A percentile compares a stretch with the other conserved stretches of the same genome.
These are phyloP conservation scores for Phytopythium mirpurense DNA, from an alignment of 352 stramenopile genomes.

Conservation along the genomic window DNA sequence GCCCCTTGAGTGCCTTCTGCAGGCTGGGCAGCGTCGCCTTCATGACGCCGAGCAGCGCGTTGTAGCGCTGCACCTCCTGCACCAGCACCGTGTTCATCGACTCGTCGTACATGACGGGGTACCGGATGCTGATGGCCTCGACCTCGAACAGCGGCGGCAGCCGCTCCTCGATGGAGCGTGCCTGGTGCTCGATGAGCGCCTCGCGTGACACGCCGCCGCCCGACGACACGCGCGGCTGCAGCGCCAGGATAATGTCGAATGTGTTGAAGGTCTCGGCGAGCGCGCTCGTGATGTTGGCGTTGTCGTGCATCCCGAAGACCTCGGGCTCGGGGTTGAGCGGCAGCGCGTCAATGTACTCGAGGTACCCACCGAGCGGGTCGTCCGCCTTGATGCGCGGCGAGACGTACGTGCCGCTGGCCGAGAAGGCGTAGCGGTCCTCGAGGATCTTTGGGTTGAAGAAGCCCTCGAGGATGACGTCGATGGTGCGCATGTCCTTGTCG, in stretches of 20 bases:
- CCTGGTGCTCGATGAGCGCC: conserved; percentile 83
- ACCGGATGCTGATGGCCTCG: conserved; percentile 78
- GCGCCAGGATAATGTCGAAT: conserved; percentile 84
- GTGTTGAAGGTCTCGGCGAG: conserved; percentile 88
- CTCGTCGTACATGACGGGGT: conserved; percentile 87
- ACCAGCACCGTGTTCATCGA: conserved; percentile 92
- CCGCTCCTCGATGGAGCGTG: conserved; percentile 76
- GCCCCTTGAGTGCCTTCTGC: conserved; percentile 81
- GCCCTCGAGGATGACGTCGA: conserved; percentile 75
- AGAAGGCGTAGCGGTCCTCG: conserved; percentile 55
- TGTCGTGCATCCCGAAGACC: conserved; percentile 94
- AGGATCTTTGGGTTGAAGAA: conserved; percentile 81
- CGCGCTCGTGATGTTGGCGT: conserved; percentile 92
- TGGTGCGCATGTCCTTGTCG: conserved; percentile 88
- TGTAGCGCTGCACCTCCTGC: conserved; percentile 91
- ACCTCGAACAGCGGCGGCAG: conserved; percentile 79
- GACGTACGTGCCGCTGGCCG: conserved; percentile 58
- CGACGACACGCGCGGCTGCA: conserved; percentile 77
- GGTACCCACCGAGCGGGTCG: conserved; percentile 70
- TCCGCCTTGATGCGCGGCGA: conserved; percentile 58
- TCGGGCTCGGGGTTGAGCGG: conserved; percentile 89
- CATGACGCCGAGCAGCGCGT: conserved; percentile 80
- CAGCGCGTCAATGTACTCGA: conserved; percentile 84
- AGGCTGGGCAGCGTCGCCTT: conserved; percentile 77
- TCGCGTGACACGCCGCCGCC: conserved; percentile 80